Evolutionary conservation across 352 stramenopile genomes (phyloP).

Genomic region (Globisporangium uncinulatum): DNA sequence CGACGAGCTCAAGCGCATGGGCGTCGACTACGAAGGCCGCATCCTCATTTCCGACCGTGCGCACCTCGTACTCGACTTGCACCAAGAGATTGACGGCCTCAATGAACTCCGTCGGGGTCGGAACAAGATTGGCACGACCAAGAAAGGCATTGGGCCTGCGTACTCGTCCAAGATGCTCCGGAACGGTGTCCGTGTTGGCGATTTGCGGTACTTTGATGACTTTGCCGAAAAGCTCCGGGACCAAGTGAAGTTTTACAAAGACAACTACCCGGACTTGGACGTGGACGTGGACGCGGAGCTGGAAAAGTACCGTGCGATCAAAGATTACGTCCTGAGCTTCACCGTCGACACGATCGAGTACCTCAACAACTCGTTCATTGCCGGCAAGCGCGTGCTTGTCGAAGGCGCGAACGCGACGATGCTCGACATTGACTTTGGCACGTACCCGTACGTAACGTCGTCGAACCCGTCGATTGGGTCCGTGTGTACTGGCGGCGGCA

Average conservation of each 20-base stretch:
- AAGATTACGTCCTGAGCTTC: constrained; percentile 81
- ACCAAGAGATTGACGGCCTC: constrained; percentile 91
- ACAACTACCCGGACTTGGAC: constrained; percentile 79
- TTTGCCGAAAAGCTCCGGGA: constrained; percentile 89
- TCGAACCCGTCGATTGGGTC: constrained; percentile 97
- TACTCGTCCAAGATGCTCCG: constrained; percentile 99
- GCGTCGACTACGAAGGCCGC: constrained; percentile 89
- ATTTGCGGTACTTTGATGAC: constrained; percentile 90
- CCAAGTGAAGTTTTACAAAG: constrained; percentile 90
- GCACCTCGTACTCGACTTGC: constrained; percentile 98
- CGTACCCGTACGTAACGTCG: constrained; percentile 99
- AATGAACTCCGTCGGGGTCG: constrained; percentile 82
- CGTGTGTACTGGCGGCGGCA: constrained; percentile 95
- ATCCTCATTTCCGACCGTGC: constrained; percentile 97
- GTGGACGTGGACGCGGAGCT: constrained; percentile 85
- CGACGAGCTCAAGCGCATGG: constrained; percentile 85
- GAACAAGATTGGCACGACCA: constrained; percentile 99
- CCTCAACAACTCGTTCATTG: constrained; percentile 94
- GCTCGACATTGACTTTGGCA: constrained; percentile 99
- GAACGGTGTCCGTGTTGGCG: constrained; percentile 96
- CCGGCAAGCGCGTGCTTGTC: constrained; percentile 96
- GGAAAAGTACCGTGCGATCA: constrained; percentile 73
- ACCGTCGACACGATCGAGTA: constrained; percentile 96
- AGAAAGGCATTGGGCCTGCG: constrained; percentile 97
- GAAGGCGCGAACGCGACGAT: constrained; percentile 99